These are phyloP conservation scores for Exophiala calicioides DNA, from an alignment of 2,329 filamentous ascomycete species.

Conservation along the genomic window DNA sequence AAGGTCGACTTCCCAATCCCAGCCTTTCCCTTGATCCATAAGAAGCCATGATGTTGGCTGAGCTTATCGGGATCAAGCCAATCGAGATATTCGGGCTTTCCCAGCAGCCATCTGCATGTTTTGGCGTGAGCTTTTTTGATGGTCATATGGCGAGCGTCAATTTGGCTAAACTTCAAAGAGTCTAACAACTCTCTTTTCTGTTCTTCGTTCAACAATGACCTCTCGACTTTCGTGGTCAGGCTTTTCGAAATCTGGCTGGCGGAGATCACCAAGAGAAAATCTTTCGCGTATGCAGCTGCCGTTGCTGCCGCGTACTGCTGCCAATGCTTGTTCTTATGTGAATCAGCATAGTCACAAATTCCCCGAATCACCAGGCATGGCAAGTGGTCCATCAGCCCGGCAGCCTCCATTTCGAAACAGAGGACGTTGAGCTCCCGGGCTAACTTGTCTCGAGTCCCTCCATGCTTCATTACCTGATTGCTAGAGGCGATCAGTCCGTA, in stretches of 20 bases:
- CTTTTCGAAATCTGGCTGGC: neutral
- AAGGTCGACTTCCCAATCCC: constrained; percentile 47
- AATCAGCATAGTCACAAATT: constrained; percentile 30
- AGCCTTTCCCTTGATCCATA: constrained; percentile 45
- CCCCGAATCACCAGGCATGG: constrained; percentile 29
- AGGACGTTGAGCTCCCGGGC: neutral
- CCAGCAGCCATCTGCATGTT: constrained; percentile 48
- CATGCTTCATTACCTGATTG: constrained; percentile 33
- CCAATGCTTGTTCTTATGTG: constrained; percentile 29
- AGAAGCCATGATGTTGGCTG: constrained; percentile 32
- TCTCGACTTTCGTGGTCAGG: neutral
- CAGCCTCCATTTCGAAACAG: too few relatives aligned
- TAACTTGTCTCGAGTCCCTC: constrained; percentile 13
- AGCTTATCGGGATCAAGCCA: constrained; percentile 40
- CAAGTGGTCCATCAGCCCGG: constrained; percentile 22
- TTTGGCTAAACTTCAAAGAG: constrained; percentile 41
- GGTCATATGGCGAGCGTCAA: constrained; percentile 41
- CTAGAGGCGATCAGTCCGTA: constrained; percentile 34
- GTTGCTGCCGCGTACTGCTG: constrained; percentile 27
- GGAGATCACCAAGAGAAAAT: constrained; percentile 3
- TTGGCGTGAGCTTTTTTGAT: constrained; percentile 40
- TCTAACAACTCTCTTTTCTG: constrained; percentile 27
- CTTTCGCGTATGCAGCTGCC: constrained; percentile 28
- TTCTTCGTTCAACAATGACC: constrained; percentile 8
- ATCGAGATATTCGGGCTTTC: constrained; percentile 35